phyloP scores from a whole-genome alignment of 2,329 filamentous ascomycete genomes.

The Podosphaera fusca region DNA sequence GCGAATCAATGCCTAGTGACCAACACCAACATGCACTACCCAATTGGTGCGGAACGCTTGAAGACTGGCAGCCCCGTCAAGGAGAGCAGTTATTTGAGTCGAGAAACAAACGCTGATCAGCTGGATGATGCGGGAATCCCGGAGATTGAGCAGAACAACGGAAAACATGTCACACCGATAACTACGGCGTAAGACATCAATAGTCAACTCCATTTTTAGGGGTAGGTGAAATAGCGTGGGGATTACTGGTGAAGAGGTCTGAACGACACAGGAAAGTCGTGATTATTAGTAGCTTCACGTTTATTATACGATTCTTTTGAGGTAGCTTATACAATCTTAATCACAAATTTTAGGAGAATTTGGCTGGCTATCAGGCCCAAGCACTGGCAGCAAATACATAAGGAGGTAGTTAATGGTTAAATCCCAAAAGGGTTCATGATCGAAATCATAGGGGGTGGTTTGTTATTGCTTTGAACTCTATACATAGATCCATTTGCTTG shows the following conservation, averaged over 20 bases:
- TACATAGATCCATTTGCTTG: background rate
- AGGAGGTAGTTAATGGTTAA: background rate
- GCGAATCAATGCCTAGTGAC: constrained; percentile 20
- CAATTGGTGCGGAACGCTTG: constrained; percentile 23
- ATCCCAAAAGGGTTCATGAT: background rate
- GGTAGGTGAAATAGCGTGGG: constrained; percentile 89
- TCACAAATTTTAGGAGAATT: background rate
- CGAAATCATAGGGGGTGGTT: background rate
- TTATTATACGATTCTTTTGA: background rate
- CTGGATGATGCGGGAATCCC: constrained; percentile 22
- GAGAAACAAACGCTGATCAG: constrained; percentile 51
- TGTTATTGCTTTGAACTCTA: background rate
- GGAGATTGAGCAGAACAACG: constrained; percentile 25
- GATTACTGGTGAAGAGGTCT: constrained; percentile 32
- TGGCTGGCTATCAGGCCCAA: background rate
- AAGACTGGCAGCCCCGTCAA: constrained; percentile 65
- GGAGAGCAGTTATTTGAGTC: constrained; percentile 69
- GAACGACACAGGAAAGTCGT: background rate
- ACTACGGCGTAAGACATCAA: background rate
- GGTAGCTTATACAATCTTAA: background rate
- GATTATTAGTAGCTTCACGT: background rate
- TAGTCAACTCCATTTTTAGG: constrained; percentile 66
- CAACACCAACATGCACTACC: constrained; percentile 21
- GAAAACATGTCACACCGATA: background rate
- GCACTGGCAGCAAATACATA: background rate